phyloP scores from a whole-genome alignment of 2,329 filamentous ascomycete genomes.

The Sarocladiaceae sp. region DNA sequence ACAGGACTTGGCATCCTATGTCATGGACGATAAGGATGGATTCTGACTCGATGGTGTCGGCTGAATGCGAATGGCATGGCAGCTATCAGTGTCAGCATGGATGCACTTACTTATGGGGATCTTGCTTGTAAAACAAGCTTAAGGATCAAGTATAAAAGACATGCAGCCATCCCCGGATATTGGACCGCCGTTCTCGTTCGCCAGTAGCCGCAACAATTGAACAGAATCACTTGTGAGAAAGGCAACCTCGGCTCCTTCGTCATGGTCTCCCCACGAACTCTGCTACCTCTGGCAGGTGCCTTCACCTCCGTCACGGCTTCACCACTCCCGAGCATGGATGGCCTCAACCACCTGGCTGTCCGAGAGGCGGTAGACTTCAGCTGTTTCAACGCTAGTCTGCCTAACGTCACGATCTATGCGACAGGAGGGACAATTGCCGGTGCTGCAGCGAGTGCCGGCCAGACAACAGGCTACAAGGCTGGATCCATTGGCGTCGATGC shows the following conservation, averaged over 20 bases:
- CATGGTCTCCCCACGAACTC: background rate
- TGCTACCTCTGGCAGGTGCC: background rate
- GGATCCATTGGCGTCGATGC: constrained; percentile 40
- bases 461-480: constrained; percentile 36
- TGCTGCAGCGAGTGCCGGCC: constrained; percentile 37
- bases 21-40: too few species aligned
- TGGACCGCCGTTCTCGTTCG: too few species aligned
- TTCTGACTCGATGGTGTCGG: too few species aligned
- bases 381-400: constrained; percentile 35
- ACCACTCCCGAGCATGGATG: background rate
- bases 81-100: too few species aligned
- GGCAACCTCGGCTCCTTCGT: background rate
- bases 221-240: too few species aligned
- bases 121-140: too few species aligned
- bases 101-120: too few species aligned
- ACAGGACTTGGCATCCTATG: too few species aligned
- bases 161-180: too few species aligned
- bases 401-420: constrained; percentile 51
- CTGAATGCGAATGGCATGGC: too few species aligned
- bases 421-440: constrained; percentile 57
- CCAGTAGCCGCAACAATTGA: too few species aligned
- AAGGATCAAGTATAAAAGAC: too few species aligned
- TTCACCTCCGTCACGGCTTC: background rate
- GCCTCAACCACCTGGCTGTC: background rate
- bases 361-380: constrained; percentile 12